Conservation (phyloP, 2,329 filamentous ascomycete genomes). For the Neophaeococcomyces mojaviensis region DNA sequence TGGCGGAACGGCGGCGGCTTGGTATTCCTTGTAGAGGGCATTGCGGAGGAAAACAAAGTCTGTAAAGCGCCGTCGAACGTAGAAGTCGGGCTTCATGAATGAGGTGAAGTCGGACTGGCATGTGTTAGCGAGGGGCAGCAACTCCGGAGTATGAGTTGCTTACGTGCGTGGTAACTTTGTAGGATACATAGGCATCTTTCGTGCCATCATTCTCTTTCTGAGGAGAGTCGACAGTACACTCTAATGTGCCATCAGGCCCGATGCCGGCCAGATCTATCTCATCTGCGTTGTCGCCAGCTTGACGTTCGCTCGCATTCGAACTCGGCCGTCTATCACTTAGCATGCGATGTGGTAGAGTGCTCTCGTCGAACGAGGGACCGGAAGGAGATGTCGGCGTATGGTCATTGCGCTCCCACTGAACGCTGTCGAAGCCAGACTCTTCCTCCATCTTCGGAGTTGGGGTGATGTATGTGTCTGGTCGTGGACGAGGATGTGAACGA, state of each 20-base stretch:
- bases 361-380: constrained; percentile 27
- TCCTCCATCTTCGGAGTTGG: constrained; percentile 33
- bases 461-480: too few species aligned
- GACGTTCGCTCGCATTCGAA: constrained; percentile 38
- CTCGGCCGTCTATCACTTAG: constrained; percentile 39
- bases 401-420: constrained; percentile 65
- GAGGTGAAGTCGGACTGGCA: constrained; percentile 82
- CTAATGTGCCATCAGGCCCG: constrained; percentile 64
- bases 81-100: constrained; percentile 74
- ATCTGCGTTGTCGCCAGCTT: constrained; percentile 45
- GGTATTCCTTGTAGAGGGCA: constrained; percentile 76
- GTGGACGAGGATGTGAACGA: too few species aligned
- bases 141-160: constrained; percentile 22
- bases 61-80: constrained; percentile 84
- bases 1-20: constrained; percentile 85
- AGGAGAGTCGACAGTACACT: constrained; percentile 74
- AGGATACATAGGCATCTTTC: constrained; percentile 94
- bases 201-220: constrained; percentile 95
- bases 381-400: constrained; percentile 32
- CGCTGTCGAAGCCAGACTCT: constrained; percentile 69
- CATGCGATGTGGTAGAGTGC: constrained; percentile 26
- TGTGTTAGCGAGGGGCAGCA: constrained; percentile 3
- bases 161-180: constrained; percentile 85
- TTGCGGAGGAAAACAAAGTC: constrained; percentile 98
- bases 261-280: constrained; percentile 55